Conservation (phyloP, 345 rosid genomes). For the Noccaea caerulescens region DNA sequence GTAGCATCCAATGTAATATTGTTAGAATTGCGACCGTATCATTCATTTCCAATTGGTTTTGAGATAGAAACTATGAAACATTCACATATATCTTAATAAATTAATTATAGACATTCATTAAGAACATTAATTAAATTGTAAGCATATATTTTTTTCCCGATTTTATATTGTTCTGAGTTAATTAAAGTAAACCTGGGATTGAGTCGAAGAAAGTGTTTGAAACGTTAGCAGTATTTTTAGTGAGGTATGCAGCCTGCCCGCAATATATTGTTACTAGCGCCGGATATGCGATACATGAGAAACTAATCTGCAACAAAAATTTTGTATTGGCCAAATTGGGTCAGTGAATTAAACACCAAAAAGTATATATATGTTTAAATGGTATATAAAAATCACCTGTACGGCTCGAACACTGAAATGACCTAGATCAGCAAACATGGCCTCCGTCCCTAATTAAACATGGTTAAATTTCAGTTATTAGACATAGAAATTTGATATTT, state of each 20-base stretch:
- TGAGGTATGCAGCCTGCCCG: constrained; percentile 71
- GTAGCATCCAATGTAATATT: background rate
- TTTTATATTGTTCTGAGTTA: background rate
- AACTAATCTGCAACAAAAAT: constrained; percentile 59
- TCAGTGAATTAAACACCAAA: background rate
- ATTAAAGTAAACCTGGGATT: constrained; percentile 50
- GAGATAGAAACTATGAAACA: background rate
- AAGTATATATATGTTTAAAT: background rate
- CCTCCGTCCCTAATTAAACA: constrained; percentile 66
- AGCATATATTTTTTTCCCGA: background rate
- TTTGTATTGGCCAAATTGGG: background rate
- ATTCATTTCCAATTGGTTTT: background rate
- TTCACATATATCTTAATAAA: background rate
- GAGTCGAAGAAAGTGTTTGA: constrained; percentile 65
- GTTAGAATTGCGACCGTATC: background rate
- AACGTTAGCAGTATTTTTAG: constrained; percentile 47
- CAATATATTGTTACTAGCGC: constrained; percentile 48
- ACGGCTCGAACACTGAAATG: constrained; percentile 77
- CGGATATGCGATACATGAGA: constrained; percentile 56
- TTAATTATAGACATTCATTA: background rate
- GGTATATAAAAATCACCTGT: constrained; percentile 49
- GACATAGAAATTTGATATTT: background rate
- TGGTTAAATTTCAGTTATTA: background rate
- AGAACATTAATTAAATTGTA: background rate
- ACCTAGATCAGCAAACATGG: constrained; percentile 89